Evolutionary conservation across 306 rosid species (phyloP).

Genomic region (apple (Malus domestica)): DNA sequence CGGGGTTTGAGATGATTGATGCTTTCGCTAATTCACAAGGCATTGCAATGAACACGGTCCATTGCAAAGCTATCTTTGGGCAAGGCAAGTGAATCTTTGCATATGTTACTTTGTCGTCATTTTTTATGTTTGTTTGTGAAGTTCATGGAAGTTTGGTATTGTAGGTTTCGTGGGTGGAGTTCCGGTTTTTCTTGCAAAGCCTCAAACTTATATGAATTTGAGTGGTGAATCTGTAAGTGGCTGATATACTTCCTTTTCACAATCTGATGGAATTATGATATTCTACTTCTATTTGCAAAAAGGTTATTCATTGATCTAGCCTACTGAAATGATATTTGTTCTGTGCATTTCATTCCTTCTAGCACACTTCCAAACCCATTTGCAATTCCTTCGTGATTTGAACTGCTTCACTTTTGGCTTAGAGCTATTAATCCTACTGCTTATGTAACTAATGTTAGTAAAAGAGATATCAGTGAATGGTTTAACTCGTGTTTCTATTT

Average conservation of each 20-base stretch:
- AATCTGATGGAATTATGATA: neutral
- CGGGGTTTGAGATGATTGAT: conserved; percentile 84
- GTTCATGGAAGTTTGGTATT: conserved; percentile 16
- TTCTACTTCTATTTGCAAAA: neutral
- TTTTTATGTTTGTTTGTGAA: conserved; percentile 12
- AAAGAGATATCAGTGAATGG: neutral
- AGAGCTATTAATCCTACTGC: neutral
- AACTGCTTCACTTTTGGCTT: neutral
- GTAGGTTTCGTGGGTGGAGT: conserved; percentile 72
- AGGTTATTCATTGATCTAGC: neutral
- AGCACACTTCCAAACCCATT: neutral
- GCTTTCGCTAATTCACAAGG: conserved; percentile 66
- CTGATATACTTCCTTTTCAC: conserved; percentile 5
- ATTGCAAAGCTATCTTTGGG: conserved; percentile 80
- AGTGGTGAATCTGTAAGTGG: conserved; percentile 91
- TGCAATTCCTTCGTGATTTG: neutral
- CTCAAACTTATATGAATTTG: conserved; percentile 94
- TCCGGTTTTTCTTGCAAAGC: conserved; percentile 86
- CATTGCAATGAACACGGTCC: conserved; percentile 47
- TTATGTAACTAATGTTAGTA: neutral
- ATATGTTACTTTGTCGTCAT: neutral
- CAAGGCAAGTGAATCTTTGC: conserved; percentile 35
- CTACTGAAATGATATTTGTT: neutral
- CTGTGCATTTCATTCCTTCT: neutral
- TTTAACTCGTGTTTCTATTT: neutral